A percentile compares a stretch with the other conserved stretches of the same genome.
phyloP scores from a whole-genome alignment of 2,329 filamentous ascomycete species.

The Tolypocladium endophyticum region DNA sequence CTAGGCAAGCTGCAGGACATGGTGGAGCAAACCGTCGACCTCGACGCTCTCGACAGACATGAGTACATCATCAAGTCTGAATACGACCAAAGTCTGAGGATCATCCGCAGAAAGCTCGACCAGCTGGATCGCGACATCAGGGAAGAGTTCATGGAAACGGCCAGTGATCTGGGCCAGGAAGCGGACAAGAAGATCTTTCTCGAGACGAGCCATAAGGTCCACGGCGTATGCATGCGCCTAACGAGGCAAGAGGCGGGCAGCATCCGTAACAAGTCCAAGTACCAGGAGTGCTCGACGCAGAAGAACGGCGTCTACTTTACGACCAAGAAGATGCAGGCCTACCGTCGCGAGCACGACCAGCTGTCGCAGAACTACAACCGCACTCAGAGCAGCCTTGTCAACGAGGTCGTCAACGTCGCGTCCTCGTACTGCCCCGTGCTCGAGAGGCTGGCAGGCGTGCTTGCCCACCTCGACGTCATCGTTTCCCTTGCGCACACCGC shows the following conservation, averaged over 20 bases:
- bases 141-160: conserved; percentile 65
- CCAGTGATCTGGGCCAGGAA: conserved; percentile 77
- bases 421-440: conserved; percentile 91
- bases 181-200: conserved; percentile 98
- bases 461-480: conserved; percentile 92
- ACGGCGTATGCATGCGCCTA: conserved; percentile 92
- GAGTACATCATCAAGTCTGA: conserved; percentile 99
- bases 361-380: conserved; percentile 90
- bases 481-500: conserved; percentile 88
- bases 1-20: conserved; percentile 87
- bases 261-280: conserved; percentile 82
- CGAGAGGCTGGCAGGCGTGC: conserved; percentile 75
- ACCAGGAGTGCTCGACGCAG: conserved; percentile 93
- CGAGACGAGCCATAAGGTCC: conserved; percentile 79
- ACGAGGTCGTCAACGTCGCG: conserved; percentile 85
- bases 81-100: conserved; percentile 78
- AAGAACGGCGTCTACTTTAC: conserved; percentile 99
- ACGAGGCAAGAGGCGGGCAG: conserved; percentile 85
- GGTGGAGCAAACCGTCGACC: conserved; percentile 95
- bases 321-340: conserved; percentile 66
- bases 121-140: conserved; percentile 75
- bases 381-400: conserved; percentile 82
- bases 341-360: conserved; percentile 87
- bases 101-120: conserved; percentile 88
- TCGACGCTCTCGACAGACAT: conserved; percentile 90